These are phyloP conservation scores for Manihot esculenta DNA, from an alignment of 441 rosid species.

Conservation along the genomic window DNA sequence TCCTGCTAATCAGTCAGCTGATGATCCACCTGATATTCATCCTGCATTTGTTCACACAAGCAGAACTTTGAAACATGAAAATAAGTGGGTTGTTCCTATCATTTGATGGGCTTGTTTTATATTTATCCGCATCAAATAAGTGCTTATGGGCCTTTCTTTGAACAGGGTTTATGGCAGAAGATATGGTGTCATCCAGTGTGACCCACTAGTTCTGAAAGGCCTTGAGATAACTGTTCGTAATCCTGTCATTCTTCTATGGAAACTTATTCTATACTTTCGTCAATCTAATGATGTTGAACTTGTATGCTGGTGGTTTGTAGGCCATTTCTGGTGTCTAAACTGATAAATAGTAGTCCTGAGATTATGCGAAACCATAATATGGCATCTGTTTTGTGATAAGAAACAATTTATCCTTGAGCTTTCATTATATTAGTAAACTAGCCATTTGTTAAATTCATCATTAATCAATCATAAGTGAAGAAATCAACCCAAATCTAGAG, in stretches of 20 bases:
- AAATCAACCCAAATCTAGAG: too few species aligned
- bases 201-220: constrained; percentile 79
- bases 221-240: constrained; percentile 82
- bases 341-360: background rate
- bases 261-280: constrained; percentile 1
- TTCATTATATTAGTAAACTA: too few species aligned
- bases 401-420: too few species aligned
- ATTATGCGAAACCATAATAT: too few species aligned
- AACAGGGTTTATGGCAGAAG: constrained; percentile 65
- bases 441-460: too few species aligned
- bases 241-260: constrained; percentile 5
- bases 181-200: constrained; percentile 88
- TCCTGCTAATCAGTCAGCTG: constrained; percentile 58
- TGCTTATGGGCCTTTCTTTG: constrained; percentile 24
- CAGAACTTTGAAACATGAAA: constrained; percentile 47
- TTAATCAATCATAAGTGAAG: too few species aligned
- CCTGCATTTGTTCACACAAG: constrained; percentile 87
- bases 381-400: too few species aligned
- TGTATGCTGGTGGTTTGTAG: constrained; percentile 4
- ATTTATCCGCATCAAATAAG: constrained; percentile 11
- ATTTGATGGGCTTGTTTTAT: constrained; percentile 9
- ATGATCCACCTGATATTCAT: constrained; percentile 72
- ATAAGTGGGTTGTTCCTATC: constrained; percentile 41
- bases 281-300: constrained; percentile 8
- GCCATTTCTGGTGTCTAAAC: background rate